A percentile compares a stretch with the other conserved stretches of the same genome.
These are phyloP conservation scores for Picochlorum sp. DNA, from an alignment of 139 green algal species.

Conservation along the genomic window DNA sequence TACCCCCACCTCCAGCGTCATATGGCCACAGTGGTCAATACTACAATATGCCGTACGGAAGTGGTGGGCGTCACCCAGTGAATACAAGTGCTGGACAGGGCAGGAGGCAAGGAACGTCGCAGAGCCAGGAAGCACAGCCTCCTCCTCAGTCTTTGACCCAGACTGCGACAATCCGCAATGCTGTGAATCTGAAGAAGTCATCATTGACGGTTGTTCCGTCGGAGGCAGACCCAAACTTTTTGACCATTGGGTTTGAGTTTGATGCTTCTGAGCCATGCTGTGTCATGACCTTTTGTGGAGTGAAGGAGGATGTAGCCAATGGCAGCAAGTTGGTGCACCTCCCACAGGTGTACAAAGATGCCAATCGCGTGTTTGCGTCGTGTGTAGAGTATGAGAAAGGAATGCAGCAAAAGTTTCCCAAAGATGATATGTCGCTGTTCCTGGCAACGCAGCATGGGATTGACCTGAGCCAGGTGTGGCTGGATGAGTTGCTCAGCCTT, in stretches of 20 bases:
- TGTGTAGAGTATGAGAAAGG: slow-evolving; percentile 21
- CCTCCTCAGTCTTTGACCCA: slow-evolving; percentile 27
- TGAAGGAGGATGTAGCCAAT: slow-evolving; percentile 44
- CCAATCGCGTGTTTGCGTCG: slow-evolving; percentile 22
- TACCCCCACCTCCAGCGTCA: background rate
- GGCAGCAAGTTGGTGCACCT: slow-evolving; percentile 16
- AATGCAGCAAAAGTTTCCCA: slow-evolving; percentile 46
- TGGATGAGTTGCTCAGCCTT: background rate
- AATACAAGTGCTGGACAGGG: background rate
- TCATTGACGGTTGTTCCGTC: slow-evolving; percentile 47
- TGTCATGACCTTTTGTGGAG: slow-evolving; percentile 58
- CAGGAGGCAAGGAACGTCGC: background rate
- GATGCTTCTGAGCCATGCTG: slow-evolving; percentile 66
- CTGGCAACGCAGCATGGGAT: slow-evolving; percentile 14
- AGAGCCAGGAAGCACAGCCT: background rate
- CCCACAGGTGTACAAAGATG: slow-evolving; percentile 11
- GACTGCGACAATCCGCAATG: slow-evolving; percentile 80
- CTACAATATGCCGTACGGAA: background rate
- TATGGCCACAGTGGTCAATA: background rate
- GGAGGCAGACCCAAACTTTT: slow-evolving; percentile 22
- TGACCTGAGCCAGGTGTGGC: slow-evolving; percentile 19
- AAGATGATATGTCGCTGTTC: background rate
- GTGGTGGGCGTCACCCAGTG: background rate
- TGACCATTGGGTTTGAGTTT: slow-evolving; percentile 62
- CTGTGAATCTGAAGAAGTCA: slow-evolving; percentile 86